phyloP scores from a whole-genome alignment of 108 stramenopile species.

The Seminavis robusta region DNA sequence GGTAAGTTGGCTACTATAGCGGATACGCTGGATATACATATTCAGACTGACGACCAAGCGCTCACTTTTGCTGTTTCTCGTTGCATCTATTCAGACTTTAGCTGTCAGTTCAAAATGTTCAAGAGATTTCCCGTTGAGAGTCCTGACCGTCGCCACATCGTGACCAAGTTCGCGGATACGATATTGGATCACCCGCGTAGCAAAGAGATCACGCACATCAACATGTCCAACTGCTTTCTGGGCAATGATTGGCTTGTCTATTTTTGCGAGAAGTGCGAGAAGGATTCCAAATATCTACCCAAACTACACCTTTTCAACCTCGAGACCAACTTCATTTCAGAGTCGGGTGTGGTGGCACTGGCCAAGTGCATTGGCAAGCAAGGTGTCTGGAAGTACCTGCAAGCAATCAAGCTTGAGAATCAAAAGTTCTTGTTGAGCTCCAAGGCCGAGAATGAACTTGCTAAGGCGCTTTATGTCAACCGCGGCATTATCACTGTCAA shows the following conservation, averaged over 20 bases:
- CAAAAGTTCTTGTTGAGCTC: slow-evolving; percentile 29
- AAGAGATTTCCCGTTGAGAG: slow-evolving; percentile 33
- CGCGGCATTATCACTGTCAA: slow-evolving; percentile 29
- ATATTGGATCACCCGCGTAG: slow-evolving; percentile 31
- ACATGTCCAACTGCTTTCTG: slow-evolving; percentile 39
- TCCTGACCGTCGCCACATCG: slow-evolving; percentile 29
- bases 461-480: slow-evolving; percentile 33
- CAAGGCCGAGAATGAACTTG: slow-evolving; percentile 32
- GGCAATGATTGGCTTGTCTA: slow-evolving; percentile 29
- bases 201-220: slow-evolving; percentile 30
- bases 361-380: slow-evolving; percentile 17
- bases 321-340: slow-evolving; percentile 42
- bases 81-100: too few relatives aligned
- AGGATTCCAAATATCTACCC: slow-evolving; percentile 14
- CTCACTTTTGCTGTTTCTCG: too few relatives aligned
- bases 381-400: slow-evolving; percentile 26
- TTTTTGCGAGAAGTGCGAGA: slow-evolving; percentile 20
- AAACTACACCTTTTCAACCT: slow-evolving; percentile 31
- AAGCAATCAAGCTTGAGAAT: slow-evolving; percentile 42
- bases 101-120: slow-evolving; percentile 40
- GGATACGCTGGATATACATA: too few relatives aligned
- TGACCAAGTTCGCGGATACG: slow-evolving; percentile 34
- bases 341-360: slow-evolving; percentile 28
- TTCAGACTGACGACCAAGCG: too few relatives aligned
- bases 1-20: too few relatives aligned